These are phyloP conservation scores for Ascochyta viciae-villosae DNA, from an alignment of 2,329 filamentous ascomycete species.

Conservation along the genomic window DNA sequence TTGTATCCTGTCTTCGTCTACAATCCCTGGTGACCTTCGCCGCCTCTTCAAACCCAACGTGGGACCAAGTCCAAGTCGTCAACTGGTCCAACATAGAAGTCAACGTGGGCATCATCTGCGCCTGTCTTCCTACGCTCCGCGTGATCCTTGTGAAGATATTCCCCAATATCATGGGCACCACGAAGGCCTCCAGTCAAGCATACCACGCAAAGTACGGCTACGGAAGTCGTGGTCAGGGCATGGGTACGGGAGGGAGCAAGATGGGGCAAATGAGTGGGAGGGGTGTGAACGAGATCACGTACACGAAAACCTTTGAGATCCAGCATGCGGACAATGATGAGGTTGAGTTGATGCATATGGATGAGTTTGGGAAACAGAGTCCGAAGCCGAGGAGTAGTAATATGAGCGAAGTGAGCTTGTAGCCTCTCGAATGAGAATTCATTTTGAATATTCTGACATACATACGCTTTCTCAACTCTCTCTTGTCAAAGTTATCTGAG, in stretches of 20 bases:
- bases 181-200: conserved; percentile 20
- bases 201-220: conserved; percentile 14
- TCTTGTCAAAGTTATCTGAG: too few species aligned
- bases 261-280: conserved; percentile 5
- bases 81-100: conserved; percentile 55
- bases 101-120: conserved; percentile 55
- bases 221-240: conserved; percentile 4
- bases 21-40: conserved; percentile 53
- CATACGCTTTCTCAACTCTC: too few species aligned
- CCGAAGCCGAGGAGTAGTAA: conserved; percentile 18
- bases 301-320: conserved; percentile 13
- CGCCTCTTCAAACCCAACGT: conserved; percentile 50
- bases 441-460: neutral
- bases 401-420: conserved; percentile 20
- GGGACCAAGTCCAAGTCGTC: conserved; percentile 50
- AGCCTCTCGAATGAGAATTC: neutral
- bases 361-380: conserved; percentile 16
- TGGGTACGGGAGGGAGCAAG: conserved; percentile 5
- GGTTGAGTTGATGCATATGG: conserved; percentile 19
- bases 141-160: conserved; percentile 49
- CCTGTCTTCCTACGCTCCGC: conserved; percentile 53
- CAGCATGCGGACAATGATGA: conserved; percentile 15
- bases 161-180: conserved; percentile 48
- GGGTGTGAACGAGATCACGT: conserved; percentile 13
- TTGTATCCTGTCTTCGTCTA: conserved; percentile 56